Evolutionary conservation across 345 rosid species (phyloP), one percentile per base, ranked within the genome.

Genomic region (Eucalyptus pauciflora): DNA sequence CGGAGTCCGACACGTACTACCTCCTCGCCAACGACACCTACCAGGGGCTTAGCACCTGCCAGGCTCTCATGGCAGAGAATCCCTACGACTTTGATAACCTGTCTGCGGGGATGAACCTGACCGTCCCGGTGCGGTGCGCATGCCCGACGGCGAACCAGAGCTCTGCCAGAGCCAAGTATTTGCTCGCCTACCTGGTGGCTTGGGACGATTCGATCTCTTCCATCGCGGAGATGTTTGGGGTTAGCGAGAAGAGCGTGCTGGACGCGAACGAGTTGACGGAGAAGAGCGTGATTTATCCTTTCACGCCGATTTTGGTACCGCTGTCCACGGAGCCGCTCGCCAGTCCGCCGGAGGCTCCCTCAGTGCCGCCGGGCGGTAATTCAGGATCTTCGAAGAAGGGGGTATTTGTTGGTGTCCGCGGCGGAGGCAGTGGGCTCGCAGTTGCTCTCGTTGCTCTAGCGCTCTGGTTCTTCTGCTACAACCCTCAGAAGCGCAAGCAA

Each of bases 11-110:
- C 33, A 95, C 94, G 5, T 96, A 96, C 85, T 92, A 94, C 86
- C n/a, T 43, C 31, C 91, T 97, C 10, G 95, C 99, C 83, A 96
- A 97, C 91, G 31, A 94, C 87, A 96, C 98, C 13, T 97, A 95
- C 92, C 99, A 97, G 88, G 98, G 98, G 76, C 93, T 97, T 85
- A 92, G 96, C 91, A 97, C 98, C 56, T 97, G 99, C 93, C 99
- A 95, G 93, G 95, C 99, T 79, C 85, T 96, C 93, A 92, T 93
- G 92, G 94, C 94, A 1, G 96, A 96, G 85, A 97, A 96, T 58
- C 89, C 92, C 18, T 92, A 90, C 88, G 90, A 79, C 11, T 33
- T 33, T 41, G 41, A 4, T 4, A 41, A 4, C 41, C 41, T 41
- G 41, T 41, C 41, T 4, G 41, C 4, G 41, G 41, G 41, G 41